phyloP scores from a whole-genome alignment of 2,329 filamentous ascomycete genomes.

The Neopestalotiopsis rosae region DNA sequence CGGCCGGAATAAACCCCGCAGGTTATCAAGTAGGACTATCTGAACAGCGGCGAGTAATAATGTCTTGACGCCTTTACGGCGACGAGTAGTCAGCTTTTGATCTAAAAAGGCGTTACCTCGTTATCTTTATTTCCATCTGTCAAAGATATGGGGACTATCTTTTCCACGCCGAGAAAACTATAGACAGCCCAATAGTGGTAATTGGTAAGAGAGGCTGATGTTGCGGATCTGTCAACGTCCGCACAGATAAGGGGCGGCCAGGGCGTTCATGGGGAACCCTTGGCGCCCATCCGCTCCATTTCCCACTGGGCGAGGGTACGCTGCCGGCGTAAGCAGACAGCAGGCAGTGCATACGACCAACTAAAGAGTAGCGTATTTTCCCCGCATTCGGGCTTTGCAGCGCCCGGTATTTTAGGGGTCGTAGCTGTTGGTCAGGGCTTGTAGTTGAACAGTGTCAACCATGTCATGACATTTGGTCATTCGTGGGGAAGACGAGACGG shows the following conservation, averaged over 20 bases:
- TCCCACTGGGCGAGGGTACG: background rate
- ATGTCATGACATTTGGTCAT: slow-evolving; percentile 1
- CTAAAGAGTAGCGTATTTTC: background rate
- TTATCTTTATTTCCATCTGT: slow-evolving; percentile 1
- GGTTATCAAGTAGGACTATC: background rate
- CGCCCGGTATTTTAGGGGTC: background rate
- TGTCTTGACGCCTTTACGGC: background rate
- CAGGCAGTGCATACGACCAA: background rate
- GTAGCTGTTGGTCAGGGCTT: background rate
- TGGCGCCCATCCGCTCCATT: background rate
- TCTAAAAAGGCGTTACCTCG: background rate
- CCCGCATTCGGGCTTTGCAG: background rate
- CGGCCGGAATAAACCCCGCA: background rate
- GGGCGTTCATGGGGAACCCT: background rate
- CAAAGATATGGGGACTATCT: background rate
- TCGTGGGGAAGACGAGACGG: background rate
- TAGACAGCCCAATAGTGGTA: background rate
- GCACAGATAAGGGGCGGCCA: slow-evolving; percentile 9
- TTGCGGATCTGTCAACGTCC: slow-evolving; percentile 10
- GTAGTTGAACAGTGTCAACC: background rate
- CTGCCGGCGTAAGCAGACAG: background rate
- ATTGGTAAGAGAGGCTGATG: background rate
- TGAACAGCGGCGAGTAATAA: background rate
- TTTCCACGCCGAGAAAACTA: background rate
- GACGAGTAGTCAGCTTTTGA: no score